Conservation (phyloP, 345 rosid species). For the Anastatica hierochuntica region DNA sequence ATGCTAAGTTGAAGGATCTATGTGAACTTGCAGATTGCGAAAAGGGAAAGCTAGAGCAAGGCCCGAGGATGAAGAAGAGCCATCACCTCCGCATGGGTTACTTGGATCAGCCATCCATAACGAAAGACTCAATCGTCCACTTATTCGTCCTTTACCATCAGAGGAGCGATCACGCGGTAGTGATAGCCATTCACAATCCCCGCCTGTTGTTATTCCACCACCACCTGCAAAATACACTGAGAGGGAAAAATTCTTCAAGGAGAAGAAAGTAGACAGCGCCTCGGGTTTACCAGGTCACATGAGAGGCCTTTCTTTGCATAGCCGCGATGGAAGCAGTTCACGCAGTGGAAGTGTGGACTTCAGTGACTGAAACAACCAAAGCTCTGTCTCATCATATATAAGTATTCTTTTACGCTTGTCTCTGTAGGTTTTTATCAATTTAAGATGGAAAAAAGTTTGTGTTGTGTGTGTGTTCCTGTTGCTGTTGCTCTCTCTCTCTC, state of each 20-base stretch:
- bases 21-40: slow-evolving; percentile 39
- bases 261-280: slow-evolving; percentile 60
- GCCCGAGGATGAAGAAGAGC: slow-evolving; percentile 64
- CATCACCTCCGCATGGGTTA: slow-evolving; percentile 33
- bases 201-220: slow-evolving; percentile 67
- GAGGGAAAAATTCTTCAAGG: slow-evolving; percentile 90
- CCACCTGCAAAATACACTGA: slow-evolving; percentile 88
- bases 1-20: too few relatives aligned
- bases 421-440: slow-evolving; percentile 2
- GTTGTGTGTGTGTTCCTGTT: slow-evolving; percentile 4
- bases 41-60: slow-evolving; percentile 87
- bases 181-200: slow-evolving; percentile 31
- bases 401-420: slow-evolving; percentile 13
- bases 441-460: background rate
- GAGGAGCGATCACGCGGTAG: slow-evolving; percentile 26
- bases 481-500: background rate
- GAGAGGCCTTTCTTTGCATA: slow-evolving; percentile 73
- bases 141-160: slow-evolving; percentile 49
- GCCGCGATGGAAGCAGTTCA: slow-evolving; percentile 78
- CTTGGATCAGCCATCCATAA: slow-evolving; percentile 40
- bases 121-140: slow-evolving; percentile 68
- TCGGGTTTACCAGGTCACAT: slow-evolving; percentile 47
- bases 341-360: slow-evolving; percentile 66
- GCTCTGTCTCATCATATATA: slow-evolving; percentile 1
- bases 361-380: slow-evolving; percentile 39